Base-by-base conservation (phyloP, 2,329 filamentous ascomycete species). In the Xylariaceae sp. region DNA sequence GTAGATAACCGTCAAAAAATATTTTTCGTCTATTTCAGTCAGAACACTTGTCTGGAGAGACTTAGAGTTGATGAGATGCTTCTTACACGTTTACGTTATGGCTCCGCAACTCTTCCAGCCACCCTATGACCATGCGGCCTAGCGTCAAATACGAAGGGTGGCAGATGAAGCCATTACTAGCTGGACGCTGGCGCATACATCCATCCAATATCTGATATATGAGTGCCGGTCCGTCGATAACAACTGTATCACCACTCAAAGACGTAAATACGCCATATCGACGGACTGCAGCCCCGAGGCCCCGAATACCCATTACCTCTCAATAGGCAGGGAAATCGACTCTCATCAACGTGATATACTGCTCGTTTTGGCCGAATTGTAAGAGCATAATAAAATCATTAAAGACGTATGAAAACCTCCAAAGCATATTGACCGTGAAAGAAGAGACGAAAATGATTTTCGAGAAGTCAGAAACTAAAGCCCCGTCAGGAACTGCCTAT, bases 1-100 rank as follows among this genome's bases (percentile, higher is more conserved):
- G 93, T 1, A 97, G 78, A 50, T 84, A 86, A 11, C 92, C 92
- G 70, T 97, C 93, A 64, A 97, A 97, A 68, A 88, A 92, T 47
- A 97, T 88, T 40, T 80, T 83, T 53, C 82, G 57, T n/a, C 59
- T 61, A 36, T 10, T 26, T 74, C 61, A 86, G 89, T 53, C 53
- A 26, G 32, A 48, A 39, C 45, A 7, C 57, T 30, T 56, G 51
- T 20, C 6, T 35, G 30, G 10, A 18, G 27, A 11, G 18, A 15
- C 16, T 8, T 15, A 45, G 55, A 43, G 35, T 56, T 48, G 21
- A 44, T 64, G 70, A 8, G 15, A n/a, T 16, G 23, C 51, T 54
- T 70, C 74, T 72, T 77, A 93, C 90, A 94, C 79, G 39, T 73
- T 73, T 43, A 89, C 79, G 47, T 81, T 77, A 52, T 79, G 76